phyloP scores from a whole-genome alignment of 164 flowering plant genomes.

The Vitis labrusca region DNA sequence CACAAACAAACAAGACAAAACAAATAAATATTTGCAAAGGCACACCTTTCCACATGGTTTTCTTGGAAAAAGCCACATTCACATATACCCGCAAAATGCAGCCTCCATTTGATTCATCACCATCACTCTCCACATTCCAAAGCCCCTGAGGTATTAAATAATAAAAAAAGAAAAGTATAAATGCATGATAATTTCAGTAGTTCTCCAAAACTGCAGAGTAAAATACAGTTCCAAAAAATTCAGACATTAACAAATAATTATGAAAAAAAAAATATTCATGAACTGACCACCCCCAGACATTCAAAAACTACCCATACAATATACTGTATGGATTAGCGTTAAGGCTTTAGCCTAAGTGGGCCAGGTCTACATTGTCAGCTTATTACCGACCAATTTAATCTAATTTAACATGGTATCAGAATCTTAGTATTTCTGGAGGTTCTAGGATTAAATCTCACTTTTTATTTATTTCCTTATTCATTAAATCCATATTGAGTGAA shows the following conservation, averaged over 20 bases:
- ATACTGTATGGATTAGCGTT: background rate
- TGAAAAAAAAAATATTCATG: background rate
- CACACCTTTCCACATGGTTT: conserved; percentile 83
- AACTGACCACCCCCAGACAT: background rate
- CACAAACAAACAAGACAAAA: no score
- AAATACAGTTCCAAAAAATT: background rate
- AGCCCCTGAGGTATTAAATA: conserved; percentile 51
- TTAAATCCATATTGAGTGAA: no score
- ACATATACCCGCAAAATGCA: conserved; percentile 69
- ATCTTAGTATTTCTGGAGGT: no score
- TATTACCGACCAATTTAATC: no score
- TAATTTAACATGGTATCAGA: no score
- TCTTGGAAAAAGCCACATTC: conserved; percentile 88
- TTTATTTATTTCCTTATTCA: no score
- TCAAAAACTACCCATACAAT: background rate
- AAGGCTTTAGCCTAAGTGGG: no score
- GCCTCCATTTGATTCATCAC: conserved; percentile 29
- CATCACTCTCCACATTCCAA: conserved; percentile 72
- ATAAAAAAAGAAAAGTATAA: background rate
- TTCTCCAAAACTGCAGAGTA: background rate
- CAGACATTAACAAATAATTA: background rate
- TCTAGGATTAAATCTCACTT: no score
- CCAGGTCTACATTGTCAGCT: no score
- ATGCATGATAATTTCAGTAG: background rate
- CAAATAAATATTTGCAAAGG: background rate